Evolutionary conservation across 73 alveolate genomes (phyloP), one percentile per base, ranked within the genome.

Genomic region (Paramecium sonneborni): DNA sequence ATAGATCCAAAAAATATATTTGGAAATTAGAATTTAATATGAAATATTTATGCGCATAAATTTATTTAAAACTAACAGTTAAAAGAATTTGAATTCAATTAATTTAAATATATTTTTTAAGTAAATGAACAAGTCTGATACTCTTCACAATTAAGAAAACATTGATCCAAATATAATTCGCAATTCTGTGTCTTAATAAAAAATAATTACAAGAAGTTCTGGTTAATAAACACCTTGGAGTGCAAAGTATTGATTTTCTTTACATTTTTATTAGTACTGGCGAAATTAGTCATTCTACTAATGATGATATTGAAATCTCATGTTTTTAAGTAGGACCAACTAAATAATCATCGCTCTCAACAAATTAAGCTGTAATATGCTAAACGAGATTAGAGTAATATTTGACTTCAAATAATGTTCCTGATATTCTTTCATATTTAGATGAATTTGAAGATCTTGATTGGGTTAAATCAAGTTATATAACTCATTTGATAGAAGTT

Each of bases 1-100:
- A 48, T 96, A 21, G 99, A 96, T 92, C 99, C 99, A 6, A 93
- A 94, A 72, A 93, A 94, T 55, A 74, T 96, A 24, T 92, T 96
- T 55, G 99, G 96, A 26, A 92, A 92, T 86, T 69, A 86, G 43
- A 93, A 93, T 48, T 93, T 93, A 35, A 85, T 93, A 35, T 93
- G 93, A 91, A 34, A 35, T 26, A 72, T 24, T 28, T 28, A 12
- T 26, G 48, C 20, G 26, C 39, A 30, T 30, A 62, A 15, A 62
- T 23, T 62, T 62, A 62, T 62, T 62, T 62, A 62, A 62, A 62
- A 28, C 84, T 62, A 62, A 62, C 84, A 62, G 84, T 62, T 62
- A 62, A 52, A 62, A 1, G 84, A 62, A 62, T 62, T 62, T 62
- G 39, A 62, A 62, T 62, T 26, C 84, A 26, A 62, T 62, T 62